Percentiles rank a stretch among this genome's conserved stretches.
Conservation (phyloP, 805 yeast genomes). For the Starmerella vitae region DNA sequence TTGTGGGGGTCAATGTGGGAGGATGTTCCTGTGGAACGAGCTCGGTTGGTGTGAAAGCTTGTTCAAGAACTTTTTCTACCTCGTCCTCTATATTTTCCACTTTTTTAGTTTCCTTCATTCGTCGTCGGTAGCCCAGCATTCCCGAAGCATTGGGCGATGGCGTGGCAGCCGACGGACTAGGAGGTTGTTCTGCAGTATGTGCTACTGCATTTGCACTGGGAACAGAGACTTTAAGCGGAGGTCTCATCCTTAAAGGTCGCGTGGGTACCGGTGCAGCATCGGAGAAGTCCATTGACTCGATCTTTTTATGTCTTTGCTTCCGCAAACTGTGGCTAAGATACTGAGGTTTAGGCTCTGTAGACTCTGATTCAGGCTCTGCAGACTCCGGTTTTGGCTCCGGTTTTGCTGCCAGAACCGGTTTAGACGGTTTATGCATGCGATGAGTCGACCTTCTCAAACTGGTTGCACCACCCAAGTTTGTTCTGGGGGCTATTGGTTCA, state of each 20-base stretch:
- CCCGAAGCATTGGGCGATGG: conserved; percentile 17
- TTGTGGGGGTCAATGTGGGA: no score
- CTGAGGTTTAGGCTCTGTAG: not conserved
- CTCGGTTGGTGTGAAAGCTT: no score
- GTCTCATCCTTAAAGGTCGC: not conserved
- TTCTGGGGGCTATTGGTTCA: not conserved
- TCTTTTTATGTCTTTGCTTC: not conserved
- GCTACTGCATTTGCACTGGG: conserved; percentile 14
- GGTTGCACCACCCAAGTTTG: conserved; percentile 11
- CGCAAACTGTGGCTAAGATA: not conserved
- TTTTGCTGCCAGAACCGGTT: no score
- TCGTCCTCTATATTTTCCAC: no score
- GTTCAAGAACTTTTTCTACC: no score
- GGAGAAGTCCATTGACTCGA: conserved; percentile 1
- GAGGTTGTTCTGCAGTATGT: conserved; percentile 16
- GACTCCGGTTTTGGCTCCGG: not conserved
- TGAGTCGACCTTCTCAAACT: conserved; percentile 17
- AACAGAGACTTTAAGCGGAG: conserved; percentile 11
- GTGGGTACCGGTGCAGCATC: not conserved
- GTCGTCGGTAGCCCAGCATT: conserved; percentile 18
- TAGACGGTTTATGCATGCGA: conserved; percentile 10
- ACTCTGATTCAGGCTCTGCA: not conserved
- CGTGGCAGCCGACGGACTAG: conserved; percentile 17
- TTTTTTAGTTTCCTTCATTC: conserved; percentile 1
- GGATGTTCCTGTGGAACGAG: no score